These are phyloP conservation scores for Botrytis porri DNA, from an alignment of 2,329 filamentous ascomycete genomes.

Conservation along the genomic window DNA sequence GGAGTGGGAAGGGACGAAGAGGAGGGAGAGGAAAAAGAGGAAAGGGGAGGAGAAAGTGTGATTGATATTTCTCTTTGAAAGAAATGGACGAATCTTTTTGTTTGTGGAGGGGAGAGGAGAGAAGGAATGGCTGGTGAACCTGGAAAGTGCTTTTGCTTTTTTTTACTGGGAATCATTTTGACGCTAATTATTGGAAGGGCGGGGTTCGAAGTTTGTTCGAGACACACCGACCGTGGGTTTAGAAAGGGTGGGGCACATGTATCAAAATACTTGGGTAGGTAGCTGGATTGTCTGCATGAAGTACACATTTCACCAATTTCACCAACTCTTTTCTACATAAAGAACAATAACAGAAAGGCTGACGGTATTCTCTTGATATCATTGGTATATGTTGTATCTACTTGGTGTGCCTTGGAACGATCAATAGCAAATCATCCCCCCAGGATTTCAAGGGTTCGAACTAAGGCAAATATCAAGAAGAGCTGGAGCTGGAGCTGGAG, in stretches of 20 bases:
- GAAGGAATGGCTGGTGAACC: slow-evolving; percentile 12
- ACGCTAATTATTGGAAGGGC: slow-evolving; percentile 12
- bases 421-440: background rate
- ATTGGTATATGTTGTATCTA: background rate
- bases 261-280: background rate
- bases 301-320: background rate
- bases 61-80: slow-evolving; percentile 9
- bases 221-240: background rate
- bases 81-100: slow-evolving; percentile 12
- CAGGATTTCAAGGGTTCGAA: background rate
- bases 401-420: too few species aligned
- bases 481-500: background rate
- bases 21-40: slow-evolving; percentile 23
- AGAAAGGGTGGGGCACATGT: background rate
- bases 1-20: slow-evolving; percentile 23
- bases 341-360: background rate
- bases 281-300: background rate
- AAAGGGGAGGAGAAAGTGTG: slow-evolving; percentile 24
- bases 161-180: slow-evolving; percentile 17
- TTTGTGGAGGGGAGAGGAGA: slow-evolving; percentile 2
- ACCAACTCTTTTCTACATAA: background rate
- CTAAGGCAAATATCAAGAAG: background rate
- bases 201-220: background rate
- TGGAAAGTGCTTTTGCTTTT: slow-evolving; percentile 14
- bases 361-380: background rate